Evolutionary conservation across 148 eudicot genomes (phyloP).

Genomic region (Euryodendron excelsum): DNA sequence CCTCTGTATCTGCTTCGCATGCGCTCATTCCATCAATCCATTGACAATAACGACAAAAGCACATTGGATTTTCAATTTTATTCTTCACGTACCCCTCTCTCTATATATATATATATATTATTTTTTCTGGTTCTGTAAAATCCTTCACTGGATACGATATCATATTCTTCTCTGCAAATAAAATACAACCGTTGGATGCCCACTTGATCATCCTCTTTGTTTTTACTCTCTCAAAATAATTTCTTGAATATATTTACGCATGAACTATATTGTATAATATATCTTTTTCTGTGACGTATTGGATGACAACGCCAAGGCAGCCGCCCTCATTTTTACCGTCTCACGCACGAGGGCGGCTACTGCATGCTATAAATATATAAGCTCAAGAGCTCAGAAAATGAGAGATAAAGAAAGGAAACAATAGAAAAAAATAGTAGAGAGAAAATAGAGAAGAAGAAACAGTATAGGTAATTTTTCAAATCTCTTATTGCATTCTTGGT

Average conservation of each 20-base stretch:
- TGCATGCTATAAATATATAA: no score
- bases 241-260: background rate
- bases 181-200: constrained; percentile 37
- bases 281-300: no score
- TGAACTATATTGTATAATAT: no score
- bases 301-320: no score
- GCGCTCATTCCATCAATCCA: constrained; percentile 20
- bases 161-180: constrained; percentile 10
- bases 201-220: constrained; percentile 19
- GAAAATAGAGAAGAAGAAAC: no score
- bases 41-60: constrained; percentile 31
- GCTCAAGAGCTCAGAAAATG: no score
- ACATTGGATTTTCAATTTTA: constrained; percentile 4
- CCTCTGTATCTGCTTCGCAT: constrained; percentile 34
- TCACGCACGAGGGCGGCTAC: no score
- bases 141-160: constrained; percentile 39
- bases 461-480: no score
- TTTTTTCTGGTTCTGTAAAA: constrained; percentile 29
- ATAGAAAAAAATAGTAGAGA: no score
- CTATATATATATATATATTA: constrained; percentile 4
- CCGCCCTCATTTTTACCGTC: no score
- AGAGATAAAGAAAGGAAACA: no score
- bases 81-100: background rate
- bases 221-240: constrained; percentile 7
- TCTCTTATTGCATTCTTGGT: no score